Conservation (phyloP, 2,329 filamentous ascomycete species). For the Fusarium sp. region DNA sequence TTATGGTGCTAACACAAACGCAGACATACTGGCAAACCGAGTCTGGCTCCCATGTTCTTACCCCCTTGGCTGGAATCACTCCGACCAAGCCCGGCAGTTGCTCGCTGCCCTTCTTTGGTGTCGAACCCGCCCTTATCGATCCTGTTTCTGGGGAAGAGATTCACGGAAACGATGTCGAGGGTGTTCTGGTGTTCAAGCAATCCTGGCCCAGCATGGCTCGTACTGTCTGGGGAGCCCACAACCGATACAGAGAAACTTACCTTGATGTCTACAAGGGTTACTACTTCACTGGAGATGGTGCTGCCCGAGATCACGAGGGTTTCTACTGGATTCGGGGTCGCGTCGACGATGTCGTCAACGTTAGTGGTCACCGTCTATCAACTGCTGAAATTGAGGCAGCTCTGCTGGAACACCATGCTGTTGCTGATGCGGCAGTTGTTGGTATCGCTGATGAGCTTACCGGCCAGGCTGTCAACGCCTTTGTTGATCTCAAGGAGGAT, state of each 20-base stretch:
- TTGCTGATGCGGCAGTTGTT: conserved; percentile 95
- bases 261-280: conserved; percentile 97
- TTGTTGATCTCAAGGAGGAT: conserved; percentile 90
- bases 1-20: conserved; percentile 33
- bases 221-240: conserved; percentile 97
- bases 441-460: conserved; percentile 94
- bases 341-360: conserved; percentile 98
- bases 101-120: conserved; percentile 97
- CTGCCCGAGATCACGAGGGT: conserved; percentile 94
- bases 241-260: conserved; percentile 99
- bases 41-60: conserved; percentile 96
- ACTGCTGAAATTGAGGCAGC: conserved; percentile 98
- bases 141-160: conserved; percentile 95
- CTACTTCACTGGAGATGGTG: conserved; percentile 97
- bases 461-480: conserved; percentile 96
- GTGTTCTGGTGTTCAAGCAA: conserved; percentile 96
- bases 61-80: conserved; percentile 90
- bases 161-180: conserved; percentile 95
- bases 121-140: conserved; percentile 97
- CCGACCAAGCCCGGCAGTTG: conserved; percentile 97
- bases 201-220: conserved; percentile 98
- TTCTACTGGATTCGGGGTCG: conserved; percentile 99
- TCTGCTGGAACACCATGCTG: conserved; percentile 87
- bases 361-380: conserved; percentile 93
- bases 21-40: conserved; percentile 99